These are phyloP conservation scores for Picochlorum costavermella DNA, from an alignment of 139 green algal species.

Conservation along the genomic window DNA sequence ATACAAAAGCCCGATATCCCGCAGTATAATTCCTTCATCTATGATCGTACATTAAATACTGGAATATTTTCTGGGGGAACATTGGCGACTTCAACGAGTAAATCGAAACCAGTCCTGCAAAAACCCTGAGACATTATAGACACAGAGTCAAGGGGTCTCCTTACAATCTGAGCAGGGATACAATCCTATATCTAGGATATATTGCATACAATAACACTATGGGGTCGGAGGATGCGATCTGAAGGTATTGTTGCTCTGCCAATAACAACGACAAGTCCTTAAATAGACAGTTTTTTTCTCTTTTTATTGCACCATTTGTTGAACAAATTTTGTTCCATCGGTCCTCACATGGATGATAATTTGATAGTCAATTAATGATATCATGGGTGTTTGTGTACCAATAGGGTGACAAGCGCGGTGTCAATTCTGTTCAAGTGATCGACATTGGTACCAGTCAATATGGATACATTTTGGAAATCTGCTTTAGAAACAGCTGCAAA, in stretches of 20 bases:
- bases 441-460: neutral
- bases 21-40: neutral
- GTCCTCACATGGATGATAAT: too few species aligned
- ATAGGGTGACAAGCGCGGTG: neutral
- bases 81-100: constrained; percentile 30
- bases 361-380: neutral
- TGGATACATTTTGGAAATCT: constrained; percentile 9
- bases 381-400: neutral
- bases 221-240: too few species aligned
- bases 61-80: constrained; percentile 28
- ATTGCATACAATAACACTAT: neutral
- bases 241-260: too few species aligned
- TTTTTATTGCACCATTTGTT: too few species aligned
- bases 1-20: neutral
- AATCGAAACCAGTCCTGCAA: constrained; percentile 27
- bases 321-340: too few species aligned
- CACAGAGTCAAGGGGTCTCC: neutral
- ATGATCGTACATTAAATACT: constrained; percentile 35
- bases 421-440: neutral
- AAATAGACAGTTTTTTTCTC: too few species aligned
- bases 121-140: constrained; percentile 23
- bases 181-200: neutral
- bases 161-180: neutral
- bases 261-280: too few species aligned
- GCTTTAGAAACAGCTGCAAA: constrained; percentile 19